Evolutionary conservation across 768 basidiomycete species (phyloP), one percentile per base, ranked within the genome.

Genomic region (Auricularia heimuer): DNA sequence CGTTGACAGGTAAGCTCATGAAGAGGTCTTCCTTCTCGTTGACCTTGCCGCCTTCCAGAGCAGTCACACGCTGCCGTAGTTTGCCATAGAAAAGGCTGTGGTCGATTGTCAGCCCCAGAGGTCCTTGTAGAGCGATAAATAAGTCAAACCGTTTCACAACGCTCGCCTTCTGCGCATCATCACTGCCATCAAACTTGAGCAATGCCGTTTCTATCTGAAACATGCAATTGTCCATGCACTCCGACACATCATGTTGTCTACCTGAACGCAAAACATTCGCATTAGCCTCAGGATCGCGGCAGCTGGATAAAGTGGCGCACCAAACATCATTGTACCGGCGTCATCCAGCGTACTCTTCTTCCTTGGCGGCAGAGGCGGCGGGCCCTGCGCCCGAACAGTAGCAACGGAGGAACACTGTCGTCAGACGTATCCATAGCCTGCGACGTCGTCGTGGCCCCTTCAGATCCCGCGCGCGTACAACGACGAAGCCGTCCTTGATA

Each of bases 201-300:
- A 93, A 74, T 1, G 94, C 94, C 3, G 92, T 89, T 75, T 99
- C 97, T 62, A 98, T 94, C 75, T 98, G 97, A 77, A 97, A 97
- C 82, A 99, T 90, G 78, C 95, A 95, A 71, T 98, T 98, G 75
- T 98, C 96, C 89, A 98, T 93, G 76, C 96, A 98, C 76, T 99
- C 97, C 0, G 96, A 89, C 12, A 98, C 95, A 73, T 99, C 97
- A 71, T 99, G 96, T 71, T 99, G 97, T 70, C 90, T 89, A 4
- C 96, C 94, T 93, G 65, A 45, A 42, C 7, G 2, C 10, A n/a
- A 29, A 21, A 7, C 65, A 66, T 60, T 35, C 51, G 39, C 8
- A 42, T 42, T 7, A 42, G 39, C 39, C 12, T 71, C n/a, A 67
- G 60, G 61, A 39, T 70, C 47, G 71, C 63, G 44, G 61, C 11